These are phyloP conservation scores for Emergomyces orientalis DNA, from an alignment of 2,329 filamentous ascomycete genomes.

Conservation along the genomic window DNA sequence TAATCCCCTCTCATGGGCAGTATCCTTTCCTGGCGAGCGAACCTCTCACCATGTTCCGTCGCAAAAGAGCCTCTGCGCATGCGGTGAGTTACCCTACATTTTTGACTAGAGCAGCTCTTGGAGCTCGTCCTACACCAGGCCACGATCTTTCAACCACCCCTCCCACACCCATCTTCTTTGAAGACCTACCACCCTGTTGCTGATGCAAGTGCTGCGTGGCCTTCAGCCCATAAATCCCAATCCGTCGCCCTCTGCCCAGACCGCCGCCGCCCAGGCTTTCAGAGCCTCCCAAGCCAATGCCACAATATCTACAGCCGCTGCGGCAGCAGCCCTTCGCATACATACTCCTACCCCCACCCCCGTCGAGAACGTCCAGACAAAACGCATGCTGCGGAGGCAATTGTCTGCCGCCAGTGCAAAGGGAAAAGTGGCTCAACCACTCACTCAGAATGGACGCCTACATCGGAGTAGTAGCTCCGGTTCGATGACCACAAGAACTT, in stretches of 20 bases:
- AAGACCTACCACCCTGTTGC: not conserved
- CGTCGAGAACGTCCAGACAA: conserved; percentile 76
- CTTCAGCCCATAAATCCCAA: conserved; percentile 52
- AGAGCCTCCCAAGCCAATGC: conserved; percentile 54
- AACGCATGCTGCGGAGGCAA: conserved; percentile 66
- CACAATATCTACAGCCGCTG: conserved; percentile 72
- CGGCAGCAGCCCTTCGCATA: conserved; percentile 72
- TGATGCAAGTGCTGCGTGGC: not conserved
- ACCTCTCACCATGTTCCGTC: conserved; percentile 30
- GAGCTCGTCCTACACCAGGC: conserved; percentile 3
- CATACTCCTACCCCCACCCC: conserved; percentile 68
- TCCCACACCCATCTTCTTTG: not conserved
- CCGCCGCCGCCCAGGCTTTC: conserved; percentile 74
- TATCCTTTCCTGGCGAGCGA: conserved; percentile 10
- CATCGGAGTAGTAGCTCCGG: conserved; percentile 59
- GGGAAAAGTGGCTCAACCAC: conserved; percentile 29
- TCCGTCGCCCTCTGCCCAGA: conserved; percentile 63
- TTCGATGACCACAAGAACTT: conserved; percentile 84
- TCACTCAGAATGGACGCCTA: conserved; percentile 38
- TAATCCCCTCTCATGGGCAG: conserved; percentile 9
- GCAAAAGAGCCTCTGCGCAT: conserved; percentile 37
- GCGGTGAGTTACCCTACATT: conserved; percentile 25
- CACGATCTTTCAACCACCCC: not conserved
- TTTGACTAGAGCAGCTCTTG: not conserved
- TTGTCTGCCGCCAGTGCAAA: conserved; percentile 53